Evolutionary conservation across 345 rosid genomes (phyloP).

Genomic region (Lumnitzera littorea): DNA sequence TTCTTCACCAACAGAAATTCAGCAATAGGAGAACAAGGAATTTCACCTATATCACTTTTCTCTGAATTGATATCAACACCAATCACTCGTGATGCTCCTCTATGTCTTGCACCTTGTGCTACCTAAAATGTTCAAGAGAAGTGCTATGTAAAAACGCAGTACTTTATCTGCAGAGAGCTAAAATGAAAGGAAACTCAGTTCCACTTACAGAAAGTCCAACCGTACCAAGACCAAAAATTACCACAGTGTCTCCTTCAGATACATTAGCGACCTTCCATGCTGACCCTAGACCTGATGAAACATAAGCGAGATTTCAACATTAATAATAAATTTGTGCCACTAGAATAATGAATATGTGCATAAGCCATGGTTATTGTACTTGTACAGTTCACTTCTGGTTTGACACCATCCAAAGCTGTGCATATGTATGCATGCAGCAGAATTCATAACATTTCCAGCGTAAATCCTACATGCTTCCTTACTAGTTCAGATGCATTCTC

Average conservation of each 20-base stretch:
- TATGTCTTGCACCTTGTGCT: conserved; percentile 84
- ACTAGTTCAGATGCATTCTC: too few species aligned
- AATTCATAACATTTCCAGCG: too few species aligned
- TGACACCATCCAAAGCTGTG: too few species aligned
- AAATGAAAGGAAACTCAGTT: not conserved
- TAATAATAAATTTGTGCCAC: not conserved
- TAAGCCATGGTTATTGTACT: too few species aligned
- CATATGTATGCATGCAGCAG: too few species aligned
- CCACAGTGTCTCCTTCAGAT: conserved; percentile 70
- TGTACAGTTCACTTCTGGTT: too few species aligned
- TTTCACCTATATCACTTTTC: conserved; percentile 60
- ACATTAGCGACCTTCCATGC: conserved; percentile 95
- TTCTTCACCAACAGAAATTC: not conserved
- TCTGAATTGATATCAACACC: conserved; percentile 83
- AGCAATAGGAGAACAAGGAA: not conserved
- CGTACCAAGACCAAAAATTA: conserved; percentile 86
- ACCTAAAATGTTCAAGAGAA: conserved; percentile 32
- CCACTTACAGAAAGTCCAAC: conserved; percentile 86
- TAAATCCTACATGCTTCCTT: too few species aligned
- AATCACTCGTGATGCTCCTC: conserved; percentile 78
- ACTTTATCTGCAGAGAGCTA: not conserved
- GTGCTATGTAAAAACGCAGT: not conserved
- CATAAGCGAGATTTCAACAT: not conserved
- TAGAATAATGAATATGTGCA: too few species aligned
- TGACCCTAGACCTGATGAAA: conserved; percentile 69